These are phyloP conservation scores for Musa troglodytarum DNA, from an alignment of 176 grass and related monocot species.

Conservation along the genomic window DNA sequence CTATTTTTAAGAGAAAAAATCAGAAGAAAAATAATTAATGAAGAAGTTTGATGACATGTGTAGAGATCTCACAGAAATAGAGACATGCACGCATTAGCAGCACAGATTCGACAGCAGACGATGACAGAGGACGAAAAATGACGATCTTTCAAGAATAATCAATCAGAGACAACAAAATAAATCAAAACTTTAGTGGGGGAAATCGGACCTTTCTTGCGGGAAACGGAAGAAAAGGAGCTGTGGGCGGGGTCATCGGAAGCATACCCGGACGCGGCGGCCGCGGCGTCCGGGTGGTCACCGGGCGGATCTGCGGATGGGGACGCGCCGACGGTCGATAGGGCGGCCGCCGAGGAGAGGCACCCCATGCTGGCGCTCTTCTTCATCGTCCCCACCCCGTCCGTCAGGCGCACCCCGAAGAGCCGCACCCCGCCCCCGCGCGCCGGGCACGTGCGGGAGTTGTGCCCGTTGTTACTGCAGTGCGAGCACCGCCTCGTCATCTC, in stretches of 20 bases:
- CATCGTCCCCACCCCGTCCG: conserved; percentile 40
- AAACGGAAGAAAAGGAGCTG: conserved; percentile 68
- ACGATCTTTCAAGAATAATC: neutral
- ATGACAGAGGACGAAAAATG: neutral
- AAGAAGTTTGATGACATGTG: neutral
- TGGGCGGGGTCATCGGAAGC: conserved; percentile 66
- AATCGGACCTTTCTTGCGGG: conserved; percentile 71
- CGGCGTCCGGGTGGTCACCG: conserved; percentile 6
- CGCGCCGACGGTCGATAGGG: conserved; percentile 20
- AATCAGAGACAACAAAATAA: neutral
- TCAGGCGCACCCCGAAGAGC: conserved; percentile 76
- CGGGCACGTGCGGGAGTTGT: conserved; percentile 88
- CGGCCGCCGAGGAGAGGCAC: conserved; percentile 53
- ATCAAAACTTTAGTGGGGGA: neutral
- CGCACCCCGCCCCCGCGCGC: conserved; percentile 34
- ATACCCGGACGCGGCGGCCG: conserved; percentile 29
- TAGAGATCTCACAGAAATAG: neutral
- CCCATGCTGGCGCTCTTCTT: conserved; percentile 99
- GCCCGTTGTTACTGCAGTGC: conserved; percentile 95
- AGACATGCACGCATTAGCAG: neutral
- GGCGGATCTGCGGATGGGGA: conserved; percentile 17
- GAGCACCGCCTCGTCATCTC: conserved; percentile 88
- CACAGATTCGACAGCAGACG: neutral
- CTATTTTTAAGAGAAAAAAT: neutral
- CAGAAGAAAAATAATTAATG: neutral